Conservation (phyloP, 495 filamentous ascomycete species). For the Xylaria scruposa region DNA sequence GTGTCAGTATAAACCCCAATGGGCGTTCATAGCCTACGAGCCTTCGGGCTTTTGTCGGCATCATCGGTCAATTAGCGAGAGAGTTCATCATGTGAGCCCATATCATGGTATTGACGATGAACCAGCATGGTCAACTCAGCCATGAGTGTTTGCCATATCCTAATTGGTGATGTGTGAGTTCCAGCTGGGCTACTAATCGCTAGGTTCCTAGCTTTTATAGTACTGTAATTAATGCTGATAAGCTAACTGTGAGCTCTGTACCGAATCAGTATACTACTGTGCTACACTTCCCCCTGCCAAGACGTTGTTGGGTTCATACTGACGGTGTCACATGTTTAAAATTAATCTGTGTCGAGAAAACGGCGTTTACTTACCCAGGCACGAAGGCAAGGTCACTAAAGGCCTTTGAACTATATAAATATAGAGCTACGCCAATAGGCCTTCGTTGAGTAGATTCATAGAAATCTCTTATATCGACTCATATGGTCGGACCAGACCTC, state of each 20-base stretch:
- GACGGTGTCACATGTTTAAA: constrained; percentile 7
- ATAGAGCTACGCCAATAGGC: not conserved
- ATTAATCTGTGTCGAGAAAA: not conserved
- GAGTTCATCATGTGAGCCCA: not conserved
- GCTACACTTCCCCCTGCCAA: constrained; percentile 7
- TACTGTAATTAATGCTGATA: not conserved
- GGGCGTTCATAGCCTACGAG: not conserved
- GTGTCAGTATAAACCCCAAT: not conserved
- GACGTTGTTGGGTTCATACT: not conserved
- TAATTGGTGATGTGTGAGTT: not conserved
- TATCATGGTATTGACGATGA: not conserved
- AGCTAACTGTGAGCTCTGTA: not conserved
- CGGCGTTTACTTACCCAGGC: not conserved
- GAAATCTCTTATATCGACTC: not conserved
- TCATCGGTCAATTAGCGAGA: constrained; percentile 9
- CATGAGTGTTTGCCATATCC: not conserved
- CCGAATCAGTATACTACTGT: not conserved
- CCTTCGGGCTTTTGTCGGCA: constrained; percentile 2
- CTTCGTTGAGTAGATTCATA: not conserved
- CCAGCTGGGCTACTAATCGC: not conserved
- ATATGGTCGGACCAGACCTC: not conserved
- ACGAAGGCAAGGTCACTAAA: not conserved
- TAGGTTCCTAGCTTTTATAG: not conserved
- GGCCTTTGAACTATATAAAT: not conserved
- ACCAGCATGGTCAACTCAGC: not conserved